Evolutionary conservation across 768 basidiomycete species (phyloP), one percentile per base, ranked within the genome.

Genomic region (Melanogaster broomeanus): DNA sequence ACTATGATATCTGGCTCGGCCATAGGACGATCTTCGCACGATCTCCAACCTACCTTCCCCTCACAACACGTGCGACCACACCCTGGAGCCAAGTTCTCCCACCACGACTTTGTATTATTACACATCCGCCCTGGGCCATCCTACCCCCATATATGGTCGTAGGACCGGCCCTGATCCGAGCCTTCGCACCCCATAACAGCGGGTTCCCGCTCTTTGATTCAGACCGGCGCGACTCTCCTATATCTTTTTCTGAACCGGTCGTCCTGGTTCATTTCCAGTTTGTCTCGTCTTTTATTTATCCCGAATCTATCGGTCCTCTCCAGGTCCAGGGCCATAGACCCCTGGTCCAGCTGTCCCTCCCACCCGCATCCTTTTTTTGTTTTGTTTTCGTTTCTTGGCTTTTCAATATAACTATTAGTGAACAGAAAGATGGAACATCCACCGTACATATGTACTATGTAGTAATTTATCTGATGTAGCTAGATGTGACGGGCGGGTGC

Each of bases 41-140:
- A 64, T 67, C 62, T 56, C 56, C 48, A 34, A 53, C 52, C 42
- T n/a, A n/a, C 57, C 59, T 40, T 42, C 39, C 28, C 38, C 41
- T 18, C 51, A 55, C 59, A 61, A 55, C 67, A 57, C 48, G 52
- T 37, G 53, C 49, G 35, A 51, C 45, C 19, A 49, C 42, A 43
- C 25, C 49, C n/a, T n/a, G 24, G 54, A 48, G 35, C 45, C 49
- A 33, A 49, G 31, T 42, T 48, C 51, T 40, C 53, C 48, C 34
- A 41, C 31, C 30, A 24, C 48, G 42, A 35, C 52, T 55, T 66
- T 66, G 65, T 66, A 66, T 66, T 60, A 69, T 69, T 69, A 67
- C 65, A 67, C 67, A 66, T 69, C 49, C 53, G 52, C 55, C 62
- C 64, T 49, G 66, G 66, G 56, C 53, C 42, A 61, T 43, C 49